Percentiles rank a stretch among this genome's conserved stretches.
Conservation (phyloP, 2,329 filamentous ascomycete genomes). For the Trichoderma lentiforme region DNA sequence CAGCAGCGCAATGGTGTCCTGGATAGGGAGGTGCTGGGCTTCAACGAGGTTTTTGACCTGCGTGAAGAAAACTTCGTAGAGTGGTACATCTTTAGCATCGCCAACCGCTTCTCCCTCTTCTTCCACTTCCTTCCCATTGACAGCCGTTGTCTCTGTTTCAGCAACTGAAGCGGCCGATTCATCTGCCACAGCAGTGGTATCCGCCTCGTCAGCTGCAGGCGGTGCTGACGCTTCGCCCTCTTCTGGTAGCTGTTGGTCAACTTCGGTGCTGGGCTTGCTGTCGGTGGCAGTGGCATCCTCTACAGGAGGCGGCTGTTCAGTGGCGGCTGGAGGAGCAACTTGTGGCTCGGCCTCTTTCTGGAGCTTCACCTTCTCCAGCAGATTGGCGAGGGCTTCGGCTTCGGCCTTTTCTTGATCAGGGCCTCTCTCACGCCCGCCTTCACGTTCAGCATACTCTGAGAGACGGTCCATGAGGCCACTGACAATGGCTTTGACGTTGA, state of each 20-base stretch:
- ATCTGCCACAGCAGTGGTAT: constrained; percentile 23
- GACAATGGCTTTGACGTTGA: constrained; percentile 96
- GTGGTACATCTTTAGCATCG: constrained; percentile 64
- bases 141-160: constrained; percentile 44
- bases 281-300: constrained; percentile 34
- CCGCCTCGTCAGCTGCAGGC: constrained; percentile 25
- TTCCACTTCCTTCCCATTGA: constrained; percentile 43
- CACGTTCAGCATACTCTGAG: constrained; percentile 89
- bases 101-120: not conserved
- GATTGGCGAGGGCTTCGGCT: constrained; percentile 73
- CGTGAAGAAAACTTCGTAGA: constrained; percentile 96
- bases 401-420: constrained; percentile 75
- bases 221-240: constrained; percentile 24
- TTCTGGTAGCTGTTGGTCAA: constrained; percentile 23
- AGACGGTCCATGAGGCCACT: constrained; percentile 97
- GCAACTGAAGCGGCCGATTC: constrained; percentile 32
- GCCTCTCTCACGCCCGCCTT: constrained; percentile 67
- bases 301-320: constrained; percentile 20
- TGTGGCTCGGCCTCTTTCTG: constrained; percentile 48
- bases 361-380: constrained; percentile 76
- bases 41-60: constrained; percentile 93
- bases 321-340: constrained; percentile 24
- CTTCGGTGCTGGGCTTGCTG: not conserved
- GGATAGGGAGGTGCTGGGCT: constrained; percentile 84
- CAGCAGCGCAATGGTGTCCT: constrained; percentile 88